Evolutionary conservation across 2,329 filamentous ascomycete species (phyloP).

Genomic region (Dryadomyces sulphureus): DNA sequence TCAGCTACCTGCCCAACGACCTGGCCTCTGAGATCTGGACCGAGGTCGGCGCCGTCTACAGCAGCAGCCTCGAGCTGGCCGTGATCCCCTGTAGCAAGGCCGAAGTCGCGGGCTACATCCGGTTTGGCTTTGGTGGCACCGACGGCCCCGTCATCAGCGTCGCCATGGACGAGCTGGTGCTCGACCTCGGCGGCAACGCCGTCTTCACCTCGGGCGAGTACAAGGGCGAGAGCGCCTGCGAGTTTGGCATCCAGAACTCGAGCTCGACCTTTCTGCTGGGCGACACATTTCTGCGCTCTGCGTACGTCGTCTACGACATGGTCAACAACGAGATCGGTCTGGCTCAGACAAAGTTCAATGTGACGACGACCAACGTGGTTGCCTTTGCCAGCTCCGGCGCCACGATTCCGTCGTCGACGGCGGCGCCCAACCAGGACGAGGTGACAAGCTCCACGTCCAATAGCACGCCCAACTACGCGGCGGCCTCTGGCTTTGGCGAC

Average conservation of each 20-base stretch:
- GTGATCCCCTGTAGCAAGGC: slow-evolving; percentile 35
- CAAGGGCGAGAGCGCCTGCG: slow-evolving; percentile 30
- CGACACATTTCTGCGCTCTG: slow-evolving; percentile 43
- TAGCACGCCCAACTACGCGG: slow-evolving; percentile 19
- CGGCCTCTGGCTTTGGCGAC: slow-evolving; percentile 20
- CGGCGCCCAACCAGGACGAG: slow-evolving; percentile 24
- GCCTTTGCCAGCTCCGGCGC: slow-evolving; percentile 34
- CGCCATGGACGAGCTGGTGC: slow-evolving; percentile 40
- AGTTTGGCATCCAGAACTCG: slow-evolving; percentile 42
- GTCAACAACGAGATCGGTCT: slow-evolving; percentile 41
- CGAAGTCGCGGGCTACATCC: slow-evolving; percentile 30
- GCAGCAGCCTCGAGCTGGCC: slow-evolving; percentile 20
- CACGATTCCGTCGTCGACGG: slow-evolving; percentile 33
- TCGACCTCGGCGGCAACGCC: slow-evolving; percentile 24
- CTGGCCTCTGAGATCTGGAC: slow-evolving; percentile 38
- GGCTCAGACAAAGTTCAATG: slow-evolving; percentile 40
- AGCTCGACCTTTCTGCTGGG: slow-evolving; percentile 31
- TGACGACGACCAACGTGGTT: slow-evolving; percentile 32
- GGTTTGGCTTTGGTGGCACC: slow-evolving; percentile 36
- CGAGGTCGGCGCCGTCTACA: slow-evolving; percentile 38
- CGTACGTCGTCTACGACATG: slow-evolving; percentile 46
- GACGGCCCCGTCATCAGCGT: slow-evolving; percentile 35
- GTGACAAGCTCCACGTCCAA: slow-evolving; percentile 13
- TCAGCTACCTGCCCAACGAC: slow-evolving; percentile 53
- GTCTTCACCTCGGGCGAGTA: slow-evolving; percentile 26